A percentile compares a stretch with the other conserved stretches of the same genome.
These are phyloP conservation scores for Coprinopsis strossmayeri DNA, from an alignment of 768 basidiomycete species.

Conservation along the genomic window DNA sequence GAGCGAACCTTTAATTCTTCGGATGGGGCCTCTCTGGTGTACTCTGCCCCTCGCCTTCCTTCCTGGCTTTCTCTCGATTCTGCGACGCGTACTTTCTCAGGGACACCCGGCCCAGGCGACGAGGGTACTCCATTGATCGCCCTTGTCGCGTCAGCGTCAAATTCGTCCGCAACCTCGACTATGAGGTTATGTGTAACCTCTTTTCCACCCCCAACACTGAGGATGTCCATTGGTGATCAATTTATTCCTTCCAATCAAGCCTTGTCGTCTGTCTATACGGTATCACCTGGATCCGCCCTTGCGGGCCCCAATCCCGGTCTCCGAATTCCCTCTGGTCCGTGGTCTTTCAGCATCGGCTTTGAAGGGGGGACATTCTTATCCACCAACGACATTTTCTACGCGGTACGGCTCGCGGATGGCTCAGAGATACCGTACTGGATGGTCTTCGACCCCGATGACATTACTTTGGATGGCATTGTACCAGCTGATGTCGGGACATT, in stretches of 20 bases:
- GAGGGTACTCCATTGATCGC: slow-evolving; percentile 56
- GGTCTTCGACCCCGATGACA: slow-evolving; percentile 52
- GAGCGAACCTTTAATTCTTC: slow-evolving; percentile 55
- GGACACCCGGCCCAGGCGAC: slow-evolving; percentile 58
- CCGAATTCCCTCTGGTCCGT: slow-evolving; percentile 61
- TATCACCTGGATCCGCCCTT: slow-evolving; percentile 56
- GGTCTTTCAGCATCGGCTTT: slow-evolving; percentile 92
- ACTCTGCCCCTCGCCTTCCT: slow-evolving; percentile 55
- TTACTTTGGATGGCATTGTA: slow-evolving; percentile 76
- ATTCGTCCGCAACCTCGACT: slow-evolving; percentile 42
- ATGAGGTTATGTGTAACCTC: slow-evolving; percentile 55
- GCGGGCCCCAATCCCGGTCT: slow-evolving; percentile 44
- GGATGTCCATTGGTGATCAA: slow-evolving; percentile 49
- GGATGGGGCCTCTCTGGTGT: slow-evolving; percentile 32
- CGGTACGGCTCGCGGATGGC: slow-evolving; percentile 59
- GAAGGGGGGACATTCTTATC: slow-evolving; percentile 42
- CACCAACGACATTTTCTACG: slow-evolving; percentile 48
- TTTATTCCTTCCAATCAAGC: slow-evolving; percentile 55
- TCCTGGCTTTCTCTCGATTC: slow-evolving; percentile 75
- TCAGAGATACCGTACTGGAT: slow-evolving; percentile 72
- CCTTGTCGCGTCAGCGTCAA: slow-evolving; percentile 41
- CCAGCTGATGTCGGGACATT: slow-evolving; percentile 40
- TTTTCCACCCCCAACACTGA: slow-evolving; percentile 45
- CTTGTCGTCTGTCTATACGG: slow-evolving; percentile 70
- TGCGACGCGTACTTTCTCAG: slow-evolving; percentile 51